phyloP scores from a whole-genome alignment of 768 basidiomycete genomes.

The Lactarius evosmus region DNA sequence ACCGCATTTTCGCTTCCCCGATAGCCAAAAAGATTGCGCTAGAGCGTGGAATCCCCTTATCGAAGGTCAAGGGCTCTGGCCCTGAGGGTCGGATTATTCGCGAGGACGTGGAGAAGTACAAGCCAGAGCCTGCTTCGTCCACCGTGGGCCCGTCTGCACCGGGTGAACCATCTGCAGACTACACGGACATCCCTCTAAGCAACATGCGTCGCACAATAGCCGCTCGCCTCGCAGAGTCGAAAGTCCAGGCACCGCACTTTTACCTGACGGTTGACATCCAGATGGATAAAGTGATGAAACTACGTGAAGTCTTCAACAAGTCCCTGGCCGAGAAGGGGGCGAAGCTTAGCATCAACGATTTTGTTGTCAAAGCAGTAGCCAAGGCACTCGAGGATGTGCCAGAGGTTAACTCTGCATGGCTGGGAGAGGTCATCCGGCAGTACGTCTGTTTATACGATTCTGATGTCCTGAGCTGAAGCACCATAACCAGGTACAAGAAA shows the following conservation, averaged over 20 bases:
- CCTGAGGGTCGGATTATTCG: conserved; percentile 93
- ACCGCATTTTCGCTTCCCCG: conserved; percentile 91
- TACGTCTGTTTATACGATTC: conserved; percentile 42
- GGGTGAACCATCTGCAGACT: conserved; percentile 57
- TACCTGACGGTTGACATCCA: conserved; percentile 92
- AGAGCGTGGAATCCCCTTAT: conserved; percentile 87
- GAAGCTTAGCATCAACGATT: conserved; percentile 98
- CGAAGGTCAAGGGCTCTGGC: conserved; percentile 88
- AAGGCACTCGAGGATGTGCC: conserved; percentile 93
- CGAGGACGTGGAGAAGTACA: conserved; percentile 91
- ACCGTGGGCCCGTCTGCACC: conserved; percentile 48
- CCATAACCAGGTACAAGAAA: conserved; percentile 73
- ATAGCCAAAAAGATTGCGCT: conserved; percentile 96
- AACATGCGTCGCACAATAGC: conserved; percentile 97
- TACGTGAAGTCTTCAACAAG: conserved; percentile 95
- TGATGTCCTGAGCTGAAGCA: conserved; percentile 6
- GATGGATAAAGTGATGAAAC: conserved; percentile 94
- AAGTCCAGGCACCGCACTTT: conserved; percentile 95
- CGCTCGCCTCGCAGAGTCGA: conserved; percentile 84
- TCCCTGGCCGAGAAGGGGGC: conserved; percentile 77
- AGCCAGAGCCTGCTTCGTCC: conserved; percentile 47
- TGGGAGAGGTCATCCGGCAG: conserved; percentile 94
- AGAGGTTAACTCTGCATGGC: conserved; percentile 97
- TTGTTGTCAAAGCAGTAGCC: conserved; percentile 91
- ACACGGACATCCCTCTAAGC: conserved; percentile 84